Evolutionary conservation across 352 stramenopile species (phyloP).

Genomic region (Saprolegnia parasitica): DNA sequence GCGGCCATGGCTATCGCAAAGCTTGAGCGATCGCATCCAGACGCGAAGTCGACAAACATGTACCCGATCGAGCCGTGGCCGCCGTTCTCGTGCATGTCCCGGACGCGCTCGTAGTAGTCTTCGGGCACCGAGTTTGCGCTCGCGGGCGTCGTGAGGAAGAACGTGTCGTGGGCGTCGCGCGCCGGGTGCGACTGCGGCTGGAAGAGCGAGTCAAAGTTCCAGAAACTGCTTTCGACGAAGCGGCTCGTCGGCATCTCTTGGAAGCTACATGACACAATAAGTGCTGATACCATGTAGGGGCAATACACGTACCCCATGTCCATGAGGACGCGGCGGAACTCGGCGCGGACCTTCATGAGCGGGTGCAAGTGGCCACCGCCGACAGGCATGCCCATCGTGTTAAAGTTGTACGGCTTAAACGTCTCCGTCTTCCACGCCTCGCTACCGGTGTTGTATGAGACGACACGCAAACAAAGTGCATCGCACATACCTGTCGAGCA

Average conservation of each 20-base stretch:
- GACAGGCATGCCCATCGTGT: slow-evolving; percentile 91
- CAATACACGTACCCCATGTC: slow-evolving; percentile 90
- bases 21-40: too few species aligned
- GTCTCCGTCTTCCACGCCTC: slow-evolving; percentile 93
- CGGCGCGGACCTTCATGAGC: slow-evolving; percentile 95
- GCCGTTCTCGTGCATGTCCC: slow-evolving; percentile 97
- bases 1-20: slow-evolving; percentile 53
- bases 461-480: background rate
- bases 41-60: too few species aligned
- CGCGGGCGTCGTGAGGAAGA: slow-evolving; percentile 95
- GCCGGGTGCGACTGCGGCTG: slow-evolving; percentile 99
- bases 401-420: slow-evolving; percentile 99
- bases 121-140: slow-evolving; percentile 89
- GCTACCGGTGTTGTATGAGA: slow-evolving; percentile 8
- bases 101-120: slow-evolving; percentile 99
- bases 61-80: slow-evolving; percentile 95
- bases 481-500: slow-evolving; percentile 88
- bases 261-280: slow-evolving; percentile 63
- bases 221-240: slow-evolving; percentile 99
- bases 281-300: background rate
- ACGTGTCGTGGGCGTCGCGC: slow-evolving; percentile 99
- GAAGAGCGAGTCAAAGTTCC: slow-evolving; percentile 99
- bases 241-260: slow-evolving; percentile 99
- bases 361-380: slow-evolving; percentile 97
- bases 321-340: slow-evolving; percentile 99